A percentile compares a stretch with the other conserved stretches of the same genome.
phyloP scores from a whole-genome alignment of 1,284 basidiomycete genomes.

The Rhizoctonia solani region DNA sequence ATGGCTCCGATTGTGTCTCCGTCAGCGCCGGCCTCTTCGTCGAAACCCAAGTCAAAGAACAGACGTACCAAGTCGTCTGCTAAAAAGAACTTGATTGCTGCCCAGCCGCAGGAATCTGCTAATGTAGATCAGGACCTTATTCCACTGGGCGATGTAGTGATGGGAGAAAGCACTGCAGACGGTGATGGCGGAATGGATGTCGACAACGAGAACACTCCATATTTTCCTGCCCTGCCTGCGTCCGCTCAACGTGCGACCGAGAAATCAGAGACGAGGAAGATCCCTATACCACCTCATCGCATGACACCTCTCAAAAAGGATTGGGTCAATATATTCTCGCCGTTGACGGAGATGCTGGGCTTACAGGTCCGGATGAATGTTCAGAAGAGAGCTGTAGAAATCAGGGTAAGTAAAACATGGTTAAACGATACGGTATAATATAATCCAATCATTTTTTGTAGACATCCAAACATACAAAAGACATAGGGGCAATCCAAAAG shows the following conservation, averaged over 20 bases:
- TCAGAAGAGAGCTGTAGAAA: slow-evolving; percentile 68
- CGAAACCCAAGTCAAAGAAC: slow-evolving; percentile 23
- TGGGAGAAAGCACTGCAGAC: not conserved
- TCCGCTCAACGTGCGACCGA: slow-evolving; percentile 58
- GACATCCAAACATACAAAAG: slow-evolving; percentile 95
- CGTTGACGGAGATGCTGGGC: slow-evolving; percentile 91
- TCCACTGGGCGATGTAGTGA: slow-evolving; percentile 29
- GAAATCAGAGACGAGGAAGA: slow-evolving; percentile 79
- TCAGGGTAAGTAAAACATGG: slow-evolving; percentile 67
- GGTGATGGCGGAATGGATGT: slow-evolving; percentile 18
- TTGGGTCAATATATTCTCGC: slow-evolving; percentile 97
- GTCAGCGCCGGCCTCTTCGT: slow-evolving; percentile 27
- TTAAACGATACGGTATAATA: not conserved
- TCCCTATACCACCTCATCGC: slow-evolving; percentile 93
- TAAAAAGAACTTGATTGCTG: slow-evolving; percentile 15
- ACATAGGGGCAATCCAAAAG: slow-evolving; percentile 90
- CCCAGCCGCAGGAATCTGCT: slow-evolving; percentile 1
- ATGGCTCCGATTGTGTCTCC: slow-evolving; percentile 26
- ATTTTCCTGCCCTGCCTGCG: slow-evolving; percentile 66
- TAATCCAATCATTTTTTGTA: slow-evolving; percentile 45
- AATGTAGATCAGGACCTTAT: slow-evolving; percentile 3
- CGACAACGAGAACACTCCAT: slow-evolving; percentile 52
- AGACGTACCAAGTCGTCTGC: not conserved
- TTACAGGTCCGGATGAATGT: slow-evolving; percentile 70
- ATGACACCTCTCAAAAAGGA: slow-evolving; percentile 98